A percentile compares a stretch with the other conserved stretches of the same genome.
phyloP scores from a whole-genome alignment of 208 protist genomes.

The Acanthamoeba royreba region DNA sequence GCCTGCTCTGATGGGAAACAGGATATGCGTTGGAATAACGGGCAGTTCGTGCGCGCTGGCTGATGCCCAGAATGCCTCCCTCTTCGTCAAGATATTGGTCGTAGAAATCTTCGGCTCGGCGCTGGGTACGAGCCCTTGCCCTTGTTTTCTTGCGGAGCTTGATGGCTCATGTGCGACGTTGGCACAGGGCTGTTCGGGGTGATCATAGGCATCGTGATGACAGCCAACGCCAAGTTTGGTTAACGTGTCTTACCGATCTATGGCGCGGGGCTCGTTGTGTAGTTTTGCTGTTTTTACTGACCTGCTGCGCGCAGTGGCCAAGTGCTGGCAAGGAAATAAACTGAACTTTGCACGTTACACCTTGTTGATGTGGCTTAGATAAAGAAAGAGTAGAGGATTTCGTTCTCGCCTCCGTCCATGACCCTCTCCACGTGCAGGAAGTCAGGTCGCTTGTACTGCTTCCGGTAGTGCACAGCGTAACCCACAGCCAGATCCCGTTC shows the following conservation, averaged over 20 bases:
- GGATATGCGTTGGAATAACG: conserved; percentile 92
- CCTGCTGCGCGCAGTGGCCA: too few species aligned
- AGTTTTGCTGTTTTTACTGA: too few species aligned
- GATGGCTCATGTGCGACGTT: not conserved
- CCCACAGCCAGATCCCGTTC: not conserved
- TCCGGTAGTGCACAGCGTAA: not conserved
- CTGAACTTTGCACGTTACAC: not conserved
- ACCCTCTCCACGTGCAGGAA: not conserved
- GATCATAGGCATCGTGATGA: conserved; percentile 95
- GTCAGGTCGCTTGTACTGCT: not conserved
- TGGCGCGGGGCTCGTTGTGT: too few species aligned
- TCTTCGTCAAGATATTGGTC: conserved; percentile 97
- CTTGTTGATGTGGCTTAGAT: too few species aligned
- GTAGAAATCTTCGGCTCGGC: conserved; percentile 97
- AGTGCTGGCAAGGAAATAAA: not conserved
- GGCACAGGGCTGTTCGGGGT: conserved; percentile 90
- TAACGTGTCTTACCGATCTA: too few species aligned
- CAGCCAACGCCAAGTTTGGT: conserved; percentile 81
- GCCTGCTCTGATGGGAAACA: not conserved
- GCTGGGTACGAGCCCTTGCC: too few species aligned
- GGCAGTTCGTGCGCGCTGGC: conserved; percentile 94
- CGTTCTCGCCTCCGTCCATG: conserved; percentile 14
- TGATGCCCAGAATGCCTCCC: conserved; percentile 84
- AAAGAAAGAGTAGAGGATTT: not conserved
- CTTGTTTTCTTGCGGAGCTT: not conserved